These are phyloP conservation scores for Calamus simplicifolius DNA, from an alignment of 176 grass and related monocot species.

Conservation along the genomic window DNA sequence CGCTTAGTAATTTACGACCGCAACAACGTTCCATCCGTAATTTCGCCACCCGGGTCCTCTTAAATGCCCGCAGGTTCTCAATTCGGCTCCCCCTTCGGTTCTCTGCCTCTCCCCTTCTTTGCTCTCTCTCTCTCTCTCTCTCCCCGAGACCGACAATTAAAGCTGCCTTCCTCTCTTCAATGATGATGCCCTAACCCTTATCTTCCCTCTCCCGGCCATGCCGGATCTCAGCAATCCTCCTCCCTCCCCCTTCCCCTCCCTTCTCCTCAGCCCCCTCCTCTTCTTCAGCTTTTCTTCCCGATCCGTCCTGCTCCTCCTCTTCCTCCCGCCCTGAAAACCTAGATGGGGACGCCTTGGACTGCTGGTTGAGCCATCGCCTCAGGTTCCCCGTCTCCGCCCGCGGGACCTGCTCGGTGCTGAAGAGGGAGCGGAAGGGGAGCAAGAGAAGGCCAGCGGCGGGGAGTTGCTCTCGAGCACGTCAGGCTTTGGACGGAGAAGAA, in stretches of 20 bases:
- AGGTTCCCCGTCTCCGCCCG: constrained; percentile 1
- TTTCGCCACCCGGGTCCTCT: too few relatives aligned
- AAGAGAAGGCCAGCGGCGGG: constrained; percentile 11
- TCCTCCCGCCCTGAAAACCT: background rate
- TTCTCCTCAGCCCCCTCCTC: background rate
- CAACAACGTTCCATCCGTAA: too few relatives aligned
- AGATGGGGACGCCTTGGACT: background rate
- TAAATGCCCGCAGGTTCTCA: too few relatives aligned
- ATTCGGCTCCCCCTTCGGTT: too few relatives aligned
- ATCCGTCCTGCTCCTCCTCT: background rate
- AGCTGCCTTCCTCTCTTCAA: too few relatives aligned
- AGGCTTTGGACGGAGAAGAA: constrained; percentile 58
- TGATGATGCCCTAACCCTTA: too few relatives aligned
- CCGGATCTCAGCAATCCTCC: constrained; percentile 8
- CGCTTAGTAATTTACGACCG: too few relatives aligned
- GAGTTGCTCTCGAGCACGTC: constrained; percentile 28
- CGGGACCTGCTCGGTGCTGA: constrained; percentile 1
- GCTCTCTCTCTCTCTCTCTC: too few relatives aligned
- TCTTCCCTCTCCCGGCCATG: background rate
- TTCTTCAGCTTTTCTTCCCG: background rate
- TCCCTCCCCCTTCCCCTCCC: constrained; percentile 1
- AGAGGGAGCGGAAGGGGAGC: background rate
- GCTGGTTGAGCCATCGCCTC: background rate
- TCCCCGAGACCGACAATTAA: too few relatives aligned
- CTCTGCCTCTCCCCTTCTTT: too few relatives aligned